Evolutionary conservation across 441 rosid genomes (phyloP).

Genomic region (Macaranga tanarius): DNA sequence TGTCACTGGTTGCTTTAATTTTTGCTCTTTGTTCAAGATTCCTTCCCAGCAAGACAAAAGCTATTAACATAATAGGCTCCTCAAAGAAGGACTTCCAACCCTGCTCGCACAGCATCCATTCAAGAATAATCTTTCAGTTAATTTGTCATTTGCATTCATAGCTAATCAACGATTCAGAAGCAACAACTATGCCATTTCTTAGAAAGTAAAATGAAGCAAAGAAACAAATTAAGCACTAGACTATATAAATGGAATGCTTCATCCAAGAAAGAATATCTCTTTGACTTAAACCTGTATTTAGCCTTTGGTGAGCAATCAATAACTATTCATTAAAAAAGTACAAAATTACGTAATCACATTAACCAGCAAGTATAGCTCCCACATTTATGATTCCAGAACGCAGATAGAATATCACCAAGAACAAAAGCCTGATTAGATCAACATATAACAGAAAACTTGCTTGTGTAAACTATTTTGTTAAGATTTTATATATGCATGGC

Average conservation of each 20-base stretch:
- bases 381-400: not conserved
- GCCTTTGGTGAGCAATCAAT: not conserved
- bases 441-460: not conserved
- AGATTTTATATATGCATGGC: not conserved
- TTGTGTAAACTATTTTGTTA: not conserved
- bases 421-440: not conserved
- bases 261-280: not conserved
- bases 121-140: slow-evolving; percentile 25
- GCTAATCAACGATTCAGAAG: slow-evolving; percentile 9
- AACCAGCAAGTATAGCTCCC: not conserved
- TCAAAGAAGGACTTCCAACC: slow-evolving; percentile 98
- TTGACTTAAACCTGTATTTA: not conserved
- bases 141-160: slow-evolving; percentile 8
- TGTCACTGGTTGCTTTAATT: slow-evolving; percentile 94
- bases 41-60: slow-evolving; percentile 93
- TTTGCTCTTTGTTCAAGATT: slow-evolving; percentile 98
- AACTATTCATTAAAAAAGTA: not conserved
- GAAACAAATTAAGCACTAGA: not conserved
- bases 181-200: slow-evolving; percentile 3
- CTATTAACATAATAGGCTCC: slow-evolving; percentile 95
- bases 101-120: slow-evolving; percentile 45
- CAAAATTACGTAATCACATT: not conserved
- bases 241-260: not conserved
- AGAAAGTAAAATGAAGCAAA: not conserved
- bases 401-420: not conserved